Evolutionary conservation across 2,329 filamentous ascomycete genomes (phyloP).

Genomic region (Anthostomella pinea): DNA sequence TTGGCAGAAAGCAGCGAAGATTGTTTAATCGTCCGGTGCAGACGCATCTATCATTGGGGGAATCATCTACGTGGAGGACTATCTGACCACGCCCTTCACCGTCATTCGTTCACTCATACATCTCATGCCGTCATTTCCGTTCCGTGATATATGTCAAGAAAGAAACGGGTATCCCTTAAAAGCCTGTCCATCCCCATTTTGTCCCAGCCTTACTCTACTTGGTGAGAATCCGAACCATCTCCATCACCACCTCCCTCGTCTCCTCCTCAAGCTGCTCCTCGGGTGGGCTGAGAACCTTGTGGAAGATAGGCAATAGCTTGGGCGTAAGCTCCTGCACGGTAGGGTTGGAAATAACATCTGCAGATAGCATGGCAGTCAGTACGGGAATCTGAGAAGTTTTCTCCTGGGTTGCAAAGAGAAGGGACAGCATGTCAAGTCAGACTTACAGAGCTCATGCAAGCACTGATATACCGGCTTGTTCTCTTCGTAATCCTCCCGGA

Average conservation of each 20-base stretch:
- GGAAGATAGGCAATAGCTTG: constrained; percentile 67
- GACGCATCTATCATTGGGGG: constrained; percentile 27
- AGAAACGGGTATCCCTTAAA: constrained; percentile 4
- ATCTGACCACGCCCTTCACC: constrained; percentile 12
- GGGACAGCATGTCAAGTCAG: too few relatives aligned
- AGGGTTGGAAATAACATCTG: constrained; percentile 65
- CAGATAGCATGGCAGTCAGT: constrained; percentile 20
- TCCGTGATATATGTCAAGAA: constrained; percentile 3
- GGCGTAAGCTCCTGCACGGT: constrained; percentile 69
- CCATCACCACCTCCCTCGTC: constrained; percentile 63
- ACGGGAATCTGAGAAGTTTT: too few relatives aligned
- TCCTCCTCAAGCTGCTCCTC: constrained; percentile 73
- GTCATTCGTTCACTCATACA: constrained; percentile 28
- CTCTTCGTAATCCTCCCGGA: constrained; percentile 94
- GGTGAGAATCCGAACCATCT: constrained; percentile 48
- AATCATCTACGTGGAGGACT: constrained; percentile 29
- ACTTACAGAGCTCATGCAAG: constrained; percentile 81
- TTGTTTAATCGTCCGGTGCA: too few relatives aligned
- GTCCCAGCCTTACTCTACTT: constrained; percentile 15
- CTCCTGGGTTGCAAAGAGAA: constrained; percentile 1
- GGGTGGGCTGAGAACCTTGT: constrained; percentile 68
- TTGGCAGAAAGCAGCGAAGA: too few relatives aligned
- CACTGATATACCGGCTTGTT: constrained; percentile 91
- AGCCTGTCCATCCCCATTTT: constrained; percentile 1
- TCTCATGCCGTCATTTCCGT: constrained; percentile 24